Evolutionary conservation across 2,329 filamentous ascomycete species (phyloP), one percentile per base, ranked within the genome.

Genomic region (Colletotrichum shisoi): DNA sequence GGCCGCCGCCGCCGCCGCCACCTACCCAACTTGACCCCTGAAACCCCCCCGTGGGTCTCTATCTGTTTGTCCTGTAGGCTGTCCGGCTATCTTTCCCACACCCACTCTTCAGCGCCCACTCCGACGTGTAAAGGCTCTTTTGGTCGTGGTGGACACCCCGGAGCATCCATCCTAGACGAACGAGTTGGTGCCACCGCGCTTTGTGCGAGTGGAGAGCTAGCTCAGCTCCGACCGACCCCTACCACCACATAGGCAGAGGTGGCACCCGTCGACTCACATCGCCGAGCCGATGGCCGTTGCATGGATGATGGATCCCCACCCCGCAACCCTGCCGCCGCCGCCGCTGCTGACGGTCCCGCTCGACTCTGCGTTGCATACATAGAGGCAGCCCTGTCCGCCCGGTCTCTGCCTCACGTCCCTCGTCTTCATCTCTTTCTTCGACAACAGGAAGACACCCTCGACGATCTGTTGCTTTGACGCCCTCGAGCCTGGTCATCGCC

Each of bases 281-380:
- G 61, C 64, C 54, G 54, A 64, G 54, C 64, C 64, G 42, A 67
- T 56, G 61, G 48, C 44, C 48, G 34, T 60, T 64, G 17, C 54
- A 60, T 37, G 64, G 56, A 5, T n/a, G 31, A 34, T 34, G 31
- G 31, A 34, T 9, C 31, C 8, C 31, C 27, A 34, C 7, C 31
- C 8, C 9, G 31, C 8, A 8, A 34, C 31, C 31, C 31, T 34
- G 31, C 51, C 21, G 39, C 34, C 31, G 39, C 34, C 31, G 4
- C 40, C 37, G 31, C 17, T 15, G 15, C 17, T 19, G 49, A 13
- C 31, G 31, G 19, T 31, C 40, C 51, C 53, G 53, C 46, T 46
- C 19, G 51, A 42, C 1, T 17, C 4, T 63, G 34, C 49, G 39
- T 39, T 19, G 40, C 59, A 45, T 63, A 63, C 53, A 42, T 63